phyloP scores from a whole-genome alignment of 1,284 basidiomycete species.

The Phellinidium pouzarii region DNA sequence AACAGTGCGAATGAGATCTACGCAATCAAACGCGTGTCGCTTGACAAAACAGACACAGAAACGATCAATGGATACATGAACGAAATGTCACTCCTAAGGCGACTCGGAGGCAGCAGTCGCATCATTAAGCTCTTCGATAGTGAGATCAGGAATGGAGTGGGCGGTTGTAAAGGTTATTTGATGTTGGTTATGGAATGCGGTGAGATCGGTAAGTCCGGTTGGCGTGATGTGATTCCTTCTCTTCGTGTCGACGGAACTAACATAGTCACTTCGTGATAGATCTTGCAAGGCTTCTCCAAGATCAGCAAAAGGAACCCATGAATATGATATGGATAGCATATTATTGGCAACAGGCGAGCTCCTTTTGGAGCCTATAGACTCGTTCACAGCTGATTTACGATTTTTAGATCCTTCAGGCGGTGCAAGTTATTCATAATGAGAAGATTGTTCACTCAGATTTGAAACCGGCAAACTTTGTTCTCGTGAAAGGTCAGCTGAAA shows the following conservation, averaged over 20 bases:
- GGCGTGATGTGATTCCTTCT: background rate
- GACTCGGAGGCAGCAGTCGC: constrained; percentile 80
- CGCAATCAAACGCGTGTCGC: constrained; percentile 82
- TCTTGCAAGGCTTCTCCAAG: constrained; percentile 73
- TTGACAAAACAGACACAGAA: constrained; percentile 81
- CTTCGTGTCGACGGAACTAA: background rate
- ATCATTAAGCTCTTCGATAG: constrained; percentile 88
- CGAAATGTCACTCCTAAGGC: constrained; percentile 83
- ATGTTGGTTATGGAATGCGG: constrained; percentile 93
- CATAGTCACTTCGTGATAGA: constrained; percentile 34
- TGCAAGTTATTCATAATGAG: constrained; percentile 91
- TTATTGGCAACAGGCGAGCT: constrained; percentile 87
- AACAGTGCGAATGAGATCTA: constrained; percentile 70
- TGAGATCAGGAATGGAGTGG: constrained; percentile 59
- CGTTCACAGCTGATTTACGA: constrained; percentile 10
- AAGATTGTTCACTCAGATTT: constrained; percentile 96
- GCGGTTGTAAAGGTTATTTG: constrained; percentile 59
- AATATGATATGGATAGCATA: constrained; percentile 91
- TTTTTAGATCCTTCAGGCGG: constrained; percentile 86
- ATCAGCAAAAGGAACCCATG: constrained; percentile 74
- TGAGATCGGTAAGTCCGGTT: constrained; percentile 53
- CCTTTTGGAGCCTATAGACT: background rate
- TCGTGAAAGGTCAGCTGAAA: constrained; percentile 89
- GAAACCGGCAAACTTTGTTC: constrained; percentile 94
- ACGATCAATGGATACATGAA: constrained; percentile 91